These are phyloP conservation scores for Wickerhamomyces sydowiorum DNA, from an alignment of 805 yeast species.

Conservation along the genomic window DNA sequence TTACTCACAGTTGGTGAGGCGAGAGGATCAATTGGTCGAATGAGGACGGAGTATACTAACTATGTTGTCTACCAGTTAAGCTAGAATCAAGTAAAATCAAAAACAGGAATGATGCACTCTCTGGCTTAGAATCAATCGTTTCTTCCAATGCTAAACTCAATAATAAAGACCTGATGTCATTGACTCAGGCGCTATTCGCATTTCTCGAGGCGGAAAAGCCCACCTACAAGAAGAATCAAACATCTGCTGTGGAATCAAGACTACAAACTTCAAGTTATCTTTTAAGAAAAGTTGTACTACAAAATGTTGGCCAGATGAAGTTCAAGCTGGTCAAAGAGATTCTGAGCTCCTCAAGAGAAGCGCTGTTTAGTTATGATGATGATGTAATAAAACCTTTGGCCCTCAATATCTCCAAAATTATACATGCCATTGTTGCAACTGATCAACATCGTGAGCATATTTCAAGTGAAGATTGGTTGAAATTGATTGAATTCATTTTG, in stretches of 20 bases:
- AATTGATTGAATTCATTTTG: slow-evolving; percentile 5
- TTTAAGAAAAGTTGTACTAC: slow-evolving; percentile 20
- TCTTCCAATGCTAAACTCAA: slow-evolving; percentile 18
- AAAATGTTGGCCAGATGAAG: slow-evolving; percentile 10
- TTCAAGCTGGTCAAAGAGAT: slow-evolving; percentile 8
- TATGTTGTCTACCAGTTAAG: not conserved
- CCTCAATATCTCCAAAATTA: slow-evolving; percentile 22
- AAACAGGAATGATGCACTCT: slow-evolving; percentile 49
- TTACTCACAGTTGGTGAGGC: no score
- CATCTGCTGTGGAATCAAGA: slow-evolving; percentile 25
- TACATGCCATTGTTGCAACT: slow-evolving; percentile 20
- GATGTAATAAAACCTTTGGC: slow-evolving; percentile 24
- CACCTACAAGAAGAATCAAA: slow-evolving; percentile 18
- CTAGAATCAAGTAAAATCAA: slow-evolving; percentile 46
- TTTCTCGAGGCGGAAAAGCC: slow-evolving; percentile 31
- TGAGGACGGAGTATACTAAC: not conserved
- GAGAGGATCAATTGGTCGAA: no score
- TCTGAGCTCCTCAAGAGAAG: slow-evolving; percentile 6
- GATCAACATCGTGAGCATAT: slow-evolving; percentile 17
- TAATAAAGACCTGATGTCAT: slow-evolving; percentile 16
- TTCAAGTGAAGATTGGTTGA: slow-evolving; percentile 11
- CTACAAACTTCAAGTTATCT: slow-evolving; percentile 28
- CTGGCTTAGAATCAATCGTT: slow-evolving; percentile 27
- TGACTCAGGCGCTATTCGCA: slow-evolving; percentile 24
- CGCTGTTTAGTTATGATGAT: slow-evolving; percentile 8